phyloP scores from a whole-genome alignment of 1,284 basidiomycete species.

The Amylostereum areolatum region DNA sequence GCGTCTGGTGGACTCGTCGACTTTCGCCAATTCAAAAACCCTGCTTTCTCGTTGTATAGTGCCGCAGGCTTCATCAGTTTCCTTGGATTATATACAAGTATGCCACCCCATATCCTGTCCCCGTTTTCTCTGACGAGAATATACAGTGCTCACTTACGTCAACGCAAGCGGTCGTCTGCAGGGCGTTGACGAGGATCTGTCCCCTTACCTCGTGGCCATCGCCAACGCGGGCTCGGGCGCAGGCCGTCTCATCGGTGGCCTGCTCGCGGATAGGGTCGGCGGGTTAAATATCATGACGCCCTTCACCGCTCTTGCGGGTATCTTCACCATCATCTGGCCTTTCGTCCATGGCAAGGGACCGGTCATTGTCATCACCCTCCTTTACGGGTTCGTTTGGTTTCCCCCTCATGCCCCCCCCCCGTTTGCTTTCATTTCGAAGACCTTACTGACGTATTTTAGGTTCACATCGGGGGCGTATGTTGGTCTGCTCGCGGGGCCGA shows the following conservation, averaged over 20 bases:
- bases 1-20: slow-evolving; percentile 46
- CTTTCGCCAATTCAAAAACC: slow-evolving; percentile 38
- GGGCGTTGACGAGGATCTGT: slow-evolving; percentile 29
- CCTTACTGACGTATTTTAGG: slow-evolving; percentile 20
- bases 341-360: slow-evolving; percentile 35
- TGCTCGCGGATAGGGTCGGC: slow-evolving; percentile 36
- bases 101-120: slow-evolving; percentile 6
- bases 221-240: slow-evolving; percentile 36
- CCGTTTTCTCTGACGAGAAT: neutral
- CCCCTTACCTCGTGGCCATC: slow-evolving; percentile 42
- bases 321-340: slow-evolving; percentile 56
- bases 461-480: slow-evolving; percentile 51
- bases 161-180: slow-evolving; percentile 32
- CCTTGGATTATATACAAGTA: slow-evolving; percentile 58
- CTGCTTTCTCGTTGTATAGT: slow-evolving; percentile 38
- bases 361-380: slow-evolving; percentile 39
- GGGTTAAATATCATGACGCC: slow-evolving; percentile 52
- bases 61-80: slow-evolving; percentile 39
- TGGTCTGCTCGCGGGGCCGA: slow-evolving; percentile 47
- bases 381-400: slow-evolving; percentile 39
- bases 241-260: slow-evolving; percentile 35
- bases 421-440: neutral
- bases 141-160: slow-evolving; percentile 43
- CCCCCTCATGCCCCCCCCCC: neutral
- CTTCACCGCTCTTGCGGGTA: slow-evolving; percentile 39